Conservation (phyloP, 371 early-diverging fungal species). For the Mortierella polycephala region DNA sequence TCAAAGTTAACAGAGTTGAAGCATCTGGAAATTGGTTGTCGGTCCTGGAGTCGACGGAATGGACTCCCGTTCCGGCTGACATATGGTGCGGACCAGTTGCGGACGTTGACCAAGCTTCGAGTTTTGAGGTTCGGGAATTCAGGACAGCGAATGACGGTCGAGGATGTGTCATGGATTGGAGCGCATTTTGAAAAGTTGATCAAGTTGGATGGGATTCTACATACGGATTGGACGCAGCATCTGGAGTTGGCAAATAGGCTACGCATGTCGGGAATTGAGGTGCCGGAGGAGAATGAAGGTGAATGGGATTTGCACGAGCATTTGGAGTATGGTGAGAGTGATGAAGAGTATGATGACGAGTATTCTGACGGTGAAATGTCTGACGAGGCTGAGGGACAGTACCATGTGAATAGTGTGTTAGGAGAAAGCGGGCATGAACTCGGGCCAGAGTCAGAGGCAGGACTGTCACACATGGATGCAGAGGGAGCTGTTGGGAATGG, state of each 20-base stretch:
- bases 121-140: constrained; percentile 4
- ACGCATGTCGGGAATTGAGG: constrained; percentile 7
- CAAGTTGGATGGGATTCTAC: constrained; percentile 15
- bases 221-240: constrained; percentile 11
- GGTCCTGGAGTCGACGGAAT: neutral
- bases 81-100: constrained; percentile 16
- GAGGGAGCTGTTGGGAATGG: no score
- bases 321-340: no score
- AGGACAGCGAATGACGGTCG: neutral
- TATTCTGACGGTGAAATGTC: no score
- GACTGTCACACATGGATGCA: no score
- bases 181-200: constrained; percentile 6
- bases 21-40: constrained; percentile 1
- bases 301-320: no score
- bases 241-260: constrained; percentile 2
- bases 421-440: no score
- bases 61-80: constrained; percentile 9
- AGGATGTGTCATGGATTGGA: constrained; percentile 21
- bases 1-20: constrained; percentile 17
- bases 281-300: constrained; percentile 1
- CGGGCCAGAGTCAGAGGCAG: no score
- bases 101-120: constrained; percentile 13
- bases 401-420: no score
- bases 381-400: no score
- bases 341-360: no score